Evolutionary conservation across 805 yeast genomes (phyloP).

Genomic region (Alloascoidea hylecoeti): DNA sequence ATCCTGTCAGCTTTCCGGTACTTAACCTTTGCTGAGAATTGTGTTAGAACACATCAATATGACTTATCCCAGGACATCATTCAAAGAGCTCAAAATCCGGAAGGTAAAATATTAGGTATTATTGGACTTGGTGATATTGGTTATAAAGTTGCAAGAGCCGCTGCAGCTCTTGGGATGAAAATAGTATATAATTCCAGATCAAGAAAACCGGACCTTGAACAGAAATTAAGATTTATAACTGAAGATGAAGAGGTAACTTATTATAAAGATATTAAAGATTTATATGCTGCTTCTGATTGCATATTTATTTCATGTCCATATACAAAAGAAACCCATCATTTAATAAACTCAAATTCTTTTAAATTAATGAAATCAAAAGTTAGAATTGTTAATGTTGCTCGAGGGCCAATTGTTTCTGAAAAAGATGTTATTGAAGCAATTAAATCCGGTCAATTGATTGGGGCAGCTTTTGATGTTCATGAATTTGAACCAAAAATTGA

Average conservation of each 20-base stretch:
- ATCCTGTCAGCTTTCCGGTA: slow-evolving; percentile 21
- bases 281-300: slow-evolving; percentile 16
- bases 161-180: slow-evolving; percentile 25
- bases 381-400: slow-evolving; percentile 21
- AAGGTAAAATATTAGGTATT: slow-evolving; percentile 24
- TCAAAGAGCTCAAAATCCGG: slow-evolving; percentile 24
- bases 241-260: slow-evolving; percentile 17
- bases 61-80: too few relatives aligned
- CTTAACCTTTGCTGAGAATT: slow-evolving; percentile 22
- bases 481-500: slow-evolving; percentile 26
- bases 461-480: slow-evolving; percentile 28
- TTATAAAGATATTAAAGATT: slow-evolving; percentile 13
- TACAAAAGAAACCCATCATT: slow-evolving; percentile 22
- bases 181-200: too few relatives aligned
- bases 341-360: slow-evolving; percentile 19
- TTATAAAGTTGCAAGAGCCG: slow-evolving; percentile 21
- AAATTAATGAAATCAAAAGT: slow-evolving; percentile 15
- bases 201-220: slow-evolving; percentile 19
- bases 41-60: slow-evolving; percentile 20
- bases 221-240: slow-evolving; percentile 15
- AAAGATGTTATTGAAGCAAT: slow-evolving; percentile 24
- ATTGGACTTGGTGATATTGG: slow-evolving; percentile 30
- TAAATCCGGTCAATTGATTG: slow-evolving; percentile 24
- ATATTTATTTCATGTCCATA: slow-evolving; percentile 24
- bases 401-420: slow-evolving; percentile 27